Evolutionary conservation across 441 rosid species (phyloP), one percentile per base, ranked within the genome.

Genomic region (Adansonia gregorii): DNA sequence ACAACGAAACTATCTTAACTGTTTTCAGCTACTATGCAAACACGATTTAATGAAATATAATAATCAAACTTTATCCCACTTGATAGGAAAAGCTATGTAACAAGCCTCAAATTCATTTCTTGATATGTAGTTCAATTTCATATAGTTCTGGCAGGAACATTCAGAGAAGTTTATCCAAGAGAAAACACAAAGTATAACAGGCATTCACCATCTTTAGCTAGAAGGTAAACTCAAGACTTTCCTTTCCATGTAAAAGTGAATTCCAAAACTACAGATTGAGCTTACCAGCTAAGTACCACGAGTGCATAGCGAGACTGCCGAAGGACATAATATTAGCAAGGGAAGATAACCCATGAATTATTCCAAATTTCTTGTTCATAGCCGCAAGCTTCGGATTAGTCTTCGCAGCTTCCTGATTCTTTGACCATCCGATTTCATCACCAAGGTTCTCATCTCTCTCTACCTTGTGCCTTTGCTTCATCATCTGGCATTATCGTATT

Each of bases 281-380:
- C 85, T 88, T 91, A 78, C 92, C 91, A 17, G 93, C 93, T 63
- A 91, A 85, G 75, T 91, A 91, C 92, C 95, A 89, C 0, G 93
- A 88, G 79, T 91, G 95, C 84, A 89, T 82, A 35, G 93, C 92
- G 51, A 91, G 92, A 78, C 92, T 74, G 49, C 91, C 93, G 74
- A 91, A 88, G 68, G 89, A 63, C 91, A 88, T 82, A 49, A 91
- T 85, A 75, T 89, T 89, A 9, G 93, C 89, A 76, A 89, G 90
- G 69, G 95, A 89, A 1, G 95, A 89, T 55, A 91, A 73, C 27
- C 92, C 93, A 31, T 88, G 95, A 78, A 88, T 86, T 92, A 91
- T 91, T 71, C 92, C 92, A 14, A 91, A 91, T 80, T 88, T 91
- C 87, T 89, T 91, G 86, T 89, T 91, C 95, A 88, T 86, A 46